Evolutionary conservation across 2,329 filamentous ascomycete species (phyloP).

Genomic region (Aspergillus sp.): DNA sequence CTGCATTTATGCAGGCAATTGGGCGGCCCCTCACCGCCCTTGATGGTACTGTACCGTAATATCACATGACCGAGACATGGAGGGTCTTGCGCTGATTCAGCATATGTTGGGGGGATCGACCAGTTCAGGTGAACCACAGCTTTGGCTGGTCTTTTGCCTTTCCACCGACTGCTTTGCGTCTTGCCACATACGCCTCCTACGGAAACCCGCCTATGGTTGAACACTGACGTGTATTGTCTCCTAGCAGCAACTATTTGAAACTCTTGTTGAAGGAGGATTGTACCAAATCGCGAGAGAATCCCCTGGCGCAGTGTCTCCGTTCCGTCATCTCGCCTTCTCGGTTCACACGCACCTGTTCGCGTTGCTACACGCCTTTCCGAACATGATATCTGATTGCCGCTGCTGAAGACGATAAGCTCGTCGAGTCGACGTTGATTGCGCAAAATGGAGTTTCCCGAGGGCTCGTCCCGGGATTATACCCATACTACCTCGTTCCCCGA

Average conservation of each 20-base stretch:
- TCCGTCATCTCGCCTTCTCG: not conserved
- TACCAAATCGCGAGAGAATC: not conserved
- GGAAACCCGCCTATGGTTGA: not conserved
- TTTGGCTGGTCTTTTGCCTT: not conserved
- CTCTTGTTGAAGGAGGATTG: not conserved
- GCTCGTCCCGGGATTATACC: conserved; percentile 24
- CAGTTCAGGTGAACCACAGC: not conserved
- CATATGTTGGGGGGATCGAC: not conserved
- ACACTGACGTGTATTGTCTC: not conserved
- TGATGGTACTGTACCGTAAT: not conserved
- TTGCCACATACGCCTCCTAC: not conserved
- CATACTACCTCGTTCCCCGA: conserved; percentile 42
- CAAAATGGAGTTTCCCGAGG: conserved; percentile 32
- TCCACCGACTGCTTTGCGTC: not conserved
- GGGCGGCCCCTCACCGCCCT: not conserved
- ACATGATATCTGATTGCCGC: conserved; percentile 29
- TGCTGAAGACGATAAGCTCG: conserved; percentile 22
- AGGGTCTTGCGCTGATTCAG: not conserved
- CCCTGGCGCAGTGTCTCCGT: not conserved
- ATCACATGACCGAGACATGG: not conserved
- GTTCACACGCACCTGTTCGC: not conserved
- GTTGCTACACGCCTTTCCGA: conserved; percentile 8
- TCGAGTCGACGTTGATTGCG: conserved; percentile 15
- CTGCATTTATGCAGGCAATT: not conserved
- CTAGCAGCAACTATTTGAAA: not conserved